Base-by-base conservation (phyloP, 306 rosid genomes). In the Amphicarpaea edgeworthii region DNA sequence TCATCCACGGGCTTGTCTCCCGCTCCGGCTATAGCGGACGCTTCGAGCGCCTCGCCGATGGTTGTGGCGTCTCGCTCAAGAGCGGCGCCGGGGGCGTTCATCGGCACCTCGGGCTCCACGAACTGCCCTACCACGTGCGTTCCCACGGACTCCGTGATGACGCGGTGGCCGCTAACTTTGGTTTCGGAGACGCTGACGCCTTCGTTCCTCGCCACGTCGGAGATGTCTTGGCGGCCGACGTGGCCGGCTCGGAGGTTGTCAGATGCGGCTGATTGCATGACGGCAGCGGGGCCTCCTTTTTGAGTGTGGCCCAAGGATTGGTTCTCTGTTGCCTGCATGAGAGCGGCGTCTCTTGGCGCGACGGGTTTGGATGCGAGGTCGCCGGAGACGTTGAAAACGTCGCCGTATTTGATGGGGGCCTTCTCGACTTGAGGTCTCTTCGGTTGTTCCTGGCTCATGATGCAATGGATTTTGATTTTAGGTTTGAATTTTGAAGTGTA, bases 1-100 rank as follows among this genome's bases (percentile, higher is more conserved):
- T 81, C 77, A 0, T 90, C 84, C 32, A 90, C 64, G 5, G 86
- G 68, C 45, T 90, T 90, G 68, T 85, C 85, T 0, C 87, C 80
- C 0, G 81, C 83, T 0, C 3, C 38, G 6, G 85, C 38, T 0
- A 81, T 14, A 2, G 86, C 86, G 0, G 87, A 59, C 0, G 91
- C 91, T 46, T 91, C 96, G 0, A 93, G 86, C 0, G 93, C 91
- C 77, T 93, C 93, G 0, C 95, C 89, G 0, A 90, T 83, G 2
- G 93, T 87, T 14, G 88, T 77, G 6, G 91, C 83, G 34, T 89
- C 83, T 0, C 21, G 24, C 4, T 77, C 84, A 0, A 84, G 84
- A 3, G 43, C 90, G 8, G 38, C 9, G 50, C 79, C 85, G 0
- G 84, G 83, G 24, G 77, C 7, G 3, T 12, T 68, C 64, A 28